Percentiles rank a stretch among this genome's conserved stretches.
These are phyloP conservation scores for Mallotus japonicus DNA, from an alignment of 441 rosid species.

Conservation along the genomic window DNA sequence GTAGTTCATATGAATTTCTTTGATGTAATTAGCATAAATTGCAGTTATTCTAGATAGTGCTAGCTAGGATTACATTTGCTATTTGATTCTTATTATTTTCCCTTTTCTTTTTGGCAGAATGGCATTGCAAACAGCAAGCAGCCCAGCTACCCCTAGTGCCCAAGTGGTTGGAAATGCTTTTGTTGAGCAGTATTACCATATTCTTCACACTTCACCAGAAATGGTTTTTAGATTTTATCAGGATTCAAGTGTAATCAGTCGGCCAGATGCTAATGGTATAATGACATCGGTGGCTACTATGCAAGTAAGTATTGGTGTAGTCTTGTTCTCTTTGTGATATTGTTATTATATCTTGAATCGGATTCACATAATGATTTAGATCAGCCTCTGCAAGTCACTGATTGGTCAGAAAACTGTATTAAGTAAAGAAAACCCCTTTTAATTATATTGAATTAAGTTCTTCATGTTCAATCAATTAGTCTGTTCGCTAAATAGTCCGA, in stretches of 20 bases:
- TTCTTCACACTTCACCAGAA: slow-evolving; percentile 35
- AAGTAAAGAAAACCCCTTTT: neutral
- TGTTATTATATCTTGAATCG: neutral
- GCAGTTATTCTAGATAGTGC: neutral
- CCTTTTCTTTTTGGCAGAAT: slow-evolving; percentile 31
- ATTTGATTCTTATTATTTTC: neutral
- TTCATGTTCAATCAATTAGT: neutral
- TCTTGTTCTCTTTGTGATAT: neutral
- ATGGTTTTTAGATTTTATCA: slow-evolving; percentile 41
- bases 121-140: slow-evolving; percentile 44
- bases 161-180: slow-evolving; percentile 39
- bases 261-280: slow-evolving; percentile 32
- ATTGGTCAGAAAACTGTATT: neutral
- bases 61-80: neutral
- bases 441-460: neutral
- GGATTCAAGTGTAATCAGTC: slow-evolving; percentile 41
- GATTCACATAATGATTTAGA: neutral
- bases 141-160: slow-evolving; percentile 35
- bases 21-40: neutral
- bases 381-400: neutral
- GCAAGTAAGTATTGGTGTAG: slow-evolving; percentile 26
- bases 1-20: slow-evolving; percentile 4
- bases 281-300: slow-evolving; percentile 35
- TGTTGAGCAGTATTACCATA: slow-evolving; percentile 39
- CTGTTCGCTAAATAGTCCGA: neutral